These are phyloP conservation scores for Pythium aristosporum DNA, from an alignment of 352 stramenopile genomes.

Conservation along the genomic window DNA sequence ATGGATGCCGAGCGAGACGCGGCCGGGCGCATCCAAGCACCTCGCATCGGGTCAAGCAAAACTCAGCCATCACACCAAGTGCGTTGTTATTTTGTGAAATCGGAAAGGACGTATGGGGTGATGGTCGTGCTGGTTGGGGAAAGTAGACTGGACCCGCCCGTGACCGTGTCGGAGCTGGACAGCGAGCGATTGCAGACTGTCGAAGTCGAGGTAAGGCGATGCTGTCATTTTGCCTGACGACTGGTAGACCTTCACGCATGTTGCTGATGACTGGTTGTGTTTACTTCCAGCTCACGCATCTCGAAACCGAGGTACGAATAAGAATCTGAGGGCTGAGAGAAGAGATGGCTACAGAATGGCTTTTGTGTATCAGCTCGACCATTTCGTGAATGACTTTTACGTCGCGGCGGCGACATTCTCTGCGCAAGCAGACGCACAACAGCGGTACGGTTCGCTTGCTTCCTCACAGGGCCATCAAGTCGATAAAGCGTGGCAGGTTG, in stretches of 20 bases:
- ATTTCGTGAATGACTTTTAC: constrained; percentile 67
- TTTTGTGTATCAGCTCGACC: constrained; percentile 38
- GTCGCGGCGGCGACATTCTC: constrained; percentile 49
- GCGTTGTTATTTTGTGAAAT: background rate
- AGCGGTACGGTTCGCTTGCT: constrained; percentile 36
- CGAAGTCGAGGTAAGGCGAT: constrained; percentile 19
- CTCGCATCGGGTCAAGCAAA: constrained; percentile 17
- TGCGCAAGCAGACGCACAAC: constrained; percentile 39
- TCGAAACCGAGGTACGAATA: constrained; percentile 30
- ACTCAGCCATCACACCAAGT: constrained; percentile 2
- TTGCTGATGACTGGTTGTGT: background rate
- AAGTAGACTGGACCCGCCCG: constrained; percentile 16
- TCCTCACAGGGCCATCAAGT: background rate
- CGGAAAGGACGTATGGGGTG: background rate
- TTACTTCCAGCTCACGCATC: constrained; percentile 12
- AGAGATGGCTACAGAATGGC: too few relatives aligned
- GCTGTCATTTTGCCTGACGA: background rate
- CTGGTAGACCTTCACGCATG: background rate
- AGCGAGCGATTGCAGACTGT: constrained; percentile 15
- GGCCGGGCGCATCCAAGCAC: constrained; percentile 58
- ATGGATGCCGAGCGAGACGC: constrained; percentile 56
- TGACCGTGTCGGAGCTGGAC: constrained; percentile 19
- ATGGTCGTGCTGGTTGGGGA: background rate
- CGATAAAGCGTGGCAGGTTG: background rate
- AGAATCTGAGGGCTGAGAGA: background rate